Conservation (phyloP, 2,329 filamentous ascomycete species). For the Alternaria longipes region DNA sequence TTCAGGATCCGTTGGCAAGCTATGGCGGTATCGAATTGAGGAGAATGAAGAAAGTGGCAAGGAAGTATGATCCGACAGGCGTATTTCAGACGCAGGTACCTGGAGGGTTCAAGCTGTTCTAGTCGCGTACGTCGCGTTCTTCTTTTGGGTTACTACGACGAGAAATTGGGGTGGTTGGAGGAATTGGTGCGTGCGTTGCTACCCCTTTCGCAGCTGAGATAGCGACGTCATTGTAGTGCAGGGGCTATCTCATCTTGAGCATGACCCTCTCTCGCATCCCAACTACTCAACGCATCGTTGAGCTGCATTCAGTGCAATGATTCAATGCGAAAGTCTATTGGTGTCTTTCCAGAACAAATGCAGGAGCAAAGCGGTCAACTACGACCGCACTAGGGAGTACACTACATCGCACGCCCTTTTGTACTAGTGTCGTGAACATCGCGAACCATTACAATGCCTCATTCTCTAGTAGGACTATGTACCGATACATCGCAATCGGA, state of each 20-base stretch:
- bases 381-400: neutral
- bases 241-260: neutral
- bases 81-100: constrained; percentile 36
- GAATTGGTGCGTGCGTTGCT: neutral
- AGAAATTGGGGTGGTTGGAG: neutral
- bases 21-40: constrained; percentile 27
- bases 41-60: constrained; percentile 22
- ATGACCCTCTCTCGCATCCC: neutral
- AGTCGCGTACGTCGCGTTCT: neutral
- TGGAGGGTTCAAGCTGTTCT: constrained; percentile 35
- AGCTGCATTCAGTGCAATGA: neutral
- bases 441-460: neutral
- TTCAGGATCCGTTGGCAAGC: constrained; percentile 43
- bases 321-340: neutral
- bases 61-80: constrained; percentile 35
- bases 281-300: neutral
- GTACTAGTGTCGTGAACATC: neutral
- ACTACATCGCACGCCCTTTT: neutral
- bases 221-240: neutral
- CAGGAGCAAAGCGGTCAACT: neutral
- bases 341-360: neutral
- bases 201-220: neutral
- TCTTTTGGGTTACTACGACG: neutral
- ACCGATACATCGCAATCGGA: neutral
- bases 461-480: neutral